These are phyloP conservation scores for Calonectria ilicicola DNA, from an alignment of 2,329 filamentous ascomycete species.

Conservation along the genomic window DNA sequence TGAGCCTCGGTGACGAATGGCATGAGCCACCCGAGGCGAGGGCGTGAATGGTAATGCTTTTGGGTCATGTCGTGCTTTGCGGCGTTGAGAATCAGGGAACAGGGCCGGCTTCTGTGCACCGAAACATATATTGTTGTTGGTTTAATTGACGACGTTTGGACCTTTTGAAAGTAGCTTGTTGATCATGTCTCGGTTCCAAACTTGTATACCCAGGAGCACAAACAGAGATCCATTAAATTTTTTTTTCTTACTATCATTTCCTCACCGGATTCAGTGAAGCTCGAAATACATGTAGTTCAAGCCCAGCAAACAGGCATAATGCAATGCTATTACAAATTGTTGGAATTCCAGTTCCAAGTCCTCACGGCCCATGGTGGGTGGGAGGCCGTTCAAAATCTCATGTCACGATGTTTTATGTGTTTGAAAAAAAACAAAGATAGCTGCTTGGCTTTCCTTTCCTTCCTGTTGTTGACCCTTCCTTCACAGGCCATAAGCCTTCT, in stretches of 20 bases:
- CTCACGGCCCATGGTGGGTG: background rate
- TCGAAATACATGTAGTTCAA: background rate
- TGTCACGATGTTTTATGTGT: background rate
- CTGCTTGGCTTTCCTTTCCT: background rate
- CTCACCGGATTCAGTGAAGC: background rate
- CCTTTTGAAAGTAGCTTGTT: background rate
- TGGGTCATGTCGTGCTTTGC: constrained; percentile 18
- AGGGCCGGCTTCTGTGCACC: constrained; percentile 9
- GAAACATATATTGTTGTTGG: constrained; percentile 1
- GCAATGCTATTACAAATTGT: background rate
- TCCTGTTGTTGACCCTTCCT: background rate
- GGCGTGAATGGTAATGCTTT: constrained; percentile 26
- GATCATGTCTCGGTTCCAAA: background rate
- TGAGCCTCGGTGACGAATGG: constrained; percentile 20
- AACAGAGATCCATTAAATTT: background rate
- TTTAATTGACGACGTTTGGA: constrained; percentile 26
- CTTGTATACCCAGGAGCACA: background rate
- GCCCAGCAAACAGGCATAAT: background rate
- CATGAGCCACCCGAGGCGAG: constrained; percentile 21
- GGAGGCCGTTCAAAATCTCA: background rate
- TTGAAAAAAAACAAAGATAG: background rate
- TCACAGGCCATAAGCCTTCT: constrained; percentile 74
- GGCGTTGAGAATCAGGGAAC: constrained; percentile 18
- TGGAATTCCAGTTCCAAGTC: background rate
- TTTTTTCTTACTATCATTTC: background rate